Base-by-base conservation (phyloP, 345 rosid species). In the Hevea brasiliensis region DNA sequence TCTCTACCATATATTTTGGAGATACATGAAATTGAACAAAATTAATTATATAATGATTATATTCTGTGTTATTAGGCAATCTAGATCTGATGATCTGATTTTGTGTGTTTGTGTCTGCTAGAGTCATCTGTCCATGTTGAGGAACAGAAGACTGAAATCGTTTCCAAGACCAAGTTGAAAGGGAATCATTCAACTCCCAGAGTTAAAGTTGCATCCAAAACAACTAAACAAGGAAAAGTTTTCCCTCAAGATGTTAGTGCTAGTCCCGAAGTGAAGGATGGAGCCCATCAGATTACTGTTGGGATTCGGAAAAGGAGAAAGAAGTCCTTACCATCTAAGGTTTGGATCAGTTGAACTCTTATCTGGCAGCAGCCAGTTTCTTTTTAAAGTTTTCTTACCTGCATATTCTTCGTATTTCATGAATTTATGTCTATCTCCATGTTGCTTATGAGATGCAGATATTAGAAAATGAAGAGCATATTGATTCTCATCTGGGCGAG, bases 231-330 rank as follows among this genome's bases (percentile, higher is more conserved):
- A 66, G 83, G 79, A 80, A 89, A 81, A 82, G 54, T 45, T 57
- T 77, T 61, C 61, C 50, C 59, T 59, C 79, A 54, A 71, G 82
- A 78, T 63, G 71, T 51, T 76, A 59, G 12, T 77, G 45, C 83
- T 83, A 44, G 67, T 72, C 84, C 81, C 18, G 87, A 89, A 73
- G 70, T 77, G 45, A 83, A 85, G 80, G 84, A 79, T 32, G 81
- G 71, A 76, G 68, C 70, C 55, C 81, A 78, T 83, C 84, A 70
- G 65, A 70, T 50, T 74, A 81, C 73, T 66, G 48, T 74, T 76
- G 90, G 83, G 74, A 76, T 68, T 56, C 81, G 80, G 60, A 87
- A 84, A 76, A 85, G 84, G 77, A 87, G 92, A 81, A 89, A 82
- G 72, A 86, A 88, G 80, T 75, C 81, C 71, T 82, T 79, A 59